These are phyloP conservation scores for Gymnopilus junonius DNA, from an alignment of 768 basidiomycete genomes.

Conservation along the genomic window DNA sequence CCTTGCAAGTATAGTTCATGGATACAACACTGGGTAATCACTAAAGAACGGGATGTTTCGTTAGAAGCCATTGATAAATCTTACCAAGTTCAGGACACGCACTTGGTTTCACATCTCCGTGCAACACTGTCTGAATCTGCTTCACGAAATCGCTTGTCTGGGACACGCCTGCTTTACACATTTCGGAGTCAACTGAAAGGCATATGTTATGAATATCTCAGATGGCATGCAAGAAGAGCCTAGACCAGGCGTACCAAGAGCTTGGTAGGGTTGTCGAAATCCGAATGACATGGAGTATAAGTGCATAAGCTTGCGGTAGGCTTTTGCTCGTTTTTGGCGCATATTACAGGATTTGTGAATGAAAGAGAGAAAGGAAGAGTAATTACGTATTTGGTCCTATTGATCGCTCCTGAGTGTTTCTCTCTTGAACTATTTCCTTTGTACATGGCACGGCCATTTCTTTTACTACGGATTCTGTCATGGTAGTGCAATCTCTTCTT, in stretches of 20 bases:
- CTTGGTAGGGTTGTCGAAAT: constrained; percentile 93
- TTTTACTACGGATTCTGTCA: constrained; percentile 31
- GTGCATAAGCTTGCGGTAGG: constrained; percentile 93
- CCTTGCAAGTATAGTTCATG: constrained; percentile 91
- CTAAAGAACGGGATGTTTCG: constrained; percentile 52
- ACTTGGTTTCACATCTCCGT: constrained; percentile 93
- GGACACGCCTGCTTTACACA: constrained; percentile 70
- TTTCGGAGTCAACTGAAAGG: constrained; percentile 78
- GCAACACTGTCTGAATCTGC: constrained; percentile 76
- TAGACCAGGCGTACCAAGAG: constrained; percentile 65
- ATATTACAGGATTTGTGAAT: constrained; percentile 46
- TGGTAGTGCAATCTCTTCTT: constrained; percentile 25
- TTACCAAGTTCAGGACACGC: constrained; percentile 37
- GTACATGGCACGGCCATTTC: constrained; percentile 23
- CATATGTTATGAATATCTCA: constrained; percentile 10
- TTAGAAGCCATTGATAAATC: neutral
- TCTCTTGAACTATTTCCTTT: constrained; percentile 5
- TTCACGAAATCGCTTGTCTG: constrained; percentile 78
- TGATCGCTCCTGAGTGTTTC: too few relatives aligned
- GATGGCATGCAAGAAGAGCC: constrained; percentile 10
- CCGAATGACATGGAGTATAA: constrained; percentile 87
- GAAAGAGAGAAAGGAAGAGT: neutral
- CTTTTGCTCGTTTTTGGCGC: constrained; percentile 95
- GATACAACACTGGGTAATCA: constrained; percentile 99
- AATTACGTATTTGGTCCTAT: constrained; percentile 22